phyloP scores from a whole-genome alignment of 179 eudicot species.

The Heliamphora pulchella region DNA sequence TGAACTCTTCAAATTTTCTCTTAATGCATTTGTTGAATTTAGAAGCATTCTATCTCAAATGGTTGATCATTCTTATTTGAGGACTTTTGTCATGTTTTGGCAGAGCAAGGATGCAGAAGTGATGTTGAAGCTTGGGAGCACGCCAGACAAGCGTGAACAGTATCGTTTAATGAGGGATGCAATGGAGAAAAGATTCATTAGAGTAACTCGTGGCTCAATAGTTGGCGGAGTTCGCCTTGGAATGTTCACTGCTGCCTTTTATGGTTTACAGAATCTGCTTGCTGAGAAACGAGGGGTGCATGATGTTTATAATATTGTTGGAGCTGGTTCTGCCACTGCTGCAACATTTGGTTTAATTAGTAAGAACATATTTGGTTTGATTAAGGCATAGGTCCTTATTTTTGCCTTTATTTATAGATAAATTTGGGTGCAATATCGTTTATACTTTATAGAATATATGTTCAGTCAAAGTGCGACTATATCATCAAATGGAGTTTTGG shows the following conservation, averaged over 20 bases:
- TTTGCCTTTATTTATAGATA: background rate
- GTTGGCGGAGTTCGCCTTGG: constrained; percentile 94
- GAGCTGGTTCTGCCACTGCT: constrained; percentile 93
- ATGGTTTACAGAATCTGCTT: constrained; percentile 67
- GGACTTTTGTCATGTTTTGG: constrained; percentile 10
- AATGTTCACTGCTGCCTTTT: constrained; percentile 88
- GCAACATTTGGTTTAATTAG: constrained; percentile 88
- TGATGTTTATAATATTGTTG: constrained; percentile 80
- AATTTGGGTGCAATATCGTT: background rate
- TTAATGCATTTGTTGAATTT: background rate
- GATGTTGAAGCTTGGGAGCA: constrained; percentile 94
- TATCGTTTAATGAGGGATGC: constrained; percentile 96
- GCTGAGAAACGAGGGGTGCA: constrained; percentile 75
- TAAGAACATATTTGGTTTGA: constrained; percentile 28
- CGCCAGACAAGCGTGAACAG: constrained; percentile 96
- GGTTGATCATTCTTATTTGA: background rate
- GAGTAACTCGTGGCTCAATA: constrained; percentile 84
- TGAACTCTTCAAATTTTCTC: background rate
- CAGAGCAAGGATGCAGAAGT: constrained; percentile 99
- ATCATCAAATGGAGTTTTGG: background rate
- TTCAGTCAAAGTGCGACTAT: background rate
- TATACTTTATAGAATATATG: background rate
- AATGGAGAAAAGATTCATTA: constrained; percentile 91
- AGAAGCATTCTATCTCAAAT: background rate
- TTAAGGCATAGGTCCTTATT: background rate